Conservation (phyloP, 164 flowering plant genomes). For the Nymphaea thermarum region DNA sequence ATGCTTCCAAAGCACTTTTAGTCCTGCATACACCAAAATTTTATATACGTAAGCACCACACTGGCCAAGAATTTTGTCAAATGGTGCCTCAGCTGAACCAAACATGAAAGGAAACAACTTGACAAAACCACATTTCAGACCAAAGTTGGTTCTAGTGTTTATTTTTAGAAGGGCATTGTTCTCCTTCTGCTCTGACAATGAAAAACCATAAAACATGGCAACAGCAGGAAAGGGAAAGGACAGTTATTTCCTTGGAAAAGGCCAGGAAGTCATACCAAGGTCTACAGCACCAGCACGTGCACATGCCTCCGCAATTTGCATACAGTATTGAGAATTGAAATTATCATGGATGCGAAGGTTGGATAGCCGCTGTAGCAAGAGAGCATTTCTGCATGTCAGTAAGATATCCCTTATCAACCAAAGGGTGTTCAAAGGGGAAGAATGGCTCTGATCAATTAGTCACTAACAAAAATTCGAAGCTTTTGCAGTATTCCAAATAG, state of each 20-base stretch:
- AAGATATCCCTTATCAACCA: background rate
- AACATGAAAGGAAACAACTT: background rate
- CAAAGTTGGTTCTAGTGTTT: background rate
- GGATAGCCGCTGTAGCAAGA: conserved; percentile 61
- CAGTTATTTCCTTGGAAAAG: too few species aligned
- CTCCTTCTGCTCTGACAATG: background rate
- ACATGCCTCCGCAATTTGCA: conserved; percentile 74
- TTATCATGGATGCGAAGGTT: conserved; percentile 75
- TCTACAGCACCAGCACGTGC: conserved; percentile 72
- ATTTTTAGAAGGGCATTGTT: background rate
- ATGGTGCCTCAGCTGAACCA: background rate
- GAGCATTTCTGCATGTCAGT: background rate
- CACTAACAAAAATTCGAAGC: conserved; percentile 77
- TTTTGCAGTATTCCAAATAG: conserved; percentile 52
- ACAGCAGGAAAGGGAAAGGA: background rate
- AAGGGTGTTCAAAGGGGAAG: background rate
- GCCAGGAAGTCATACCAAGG: conserved; percentile 41
- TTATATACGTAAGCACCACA: background rate
- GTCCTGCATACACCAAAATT: conserved; percentile 32
- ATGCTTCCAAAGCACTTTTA: conserved; percentile 63
- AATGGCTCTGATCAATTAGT: background rate
- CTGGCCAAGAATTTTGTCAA: background rate
- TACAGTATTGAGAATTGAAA: conserved; percentile 65
- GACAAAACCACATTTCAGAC: background rate
- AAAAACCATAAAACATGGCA: background rate